Evolutionary conservation across 78 protist genomes (phyloP), one percentile per base, ranked within the genome.

Genomic region (Monocercomonoides exilis): DNA sequence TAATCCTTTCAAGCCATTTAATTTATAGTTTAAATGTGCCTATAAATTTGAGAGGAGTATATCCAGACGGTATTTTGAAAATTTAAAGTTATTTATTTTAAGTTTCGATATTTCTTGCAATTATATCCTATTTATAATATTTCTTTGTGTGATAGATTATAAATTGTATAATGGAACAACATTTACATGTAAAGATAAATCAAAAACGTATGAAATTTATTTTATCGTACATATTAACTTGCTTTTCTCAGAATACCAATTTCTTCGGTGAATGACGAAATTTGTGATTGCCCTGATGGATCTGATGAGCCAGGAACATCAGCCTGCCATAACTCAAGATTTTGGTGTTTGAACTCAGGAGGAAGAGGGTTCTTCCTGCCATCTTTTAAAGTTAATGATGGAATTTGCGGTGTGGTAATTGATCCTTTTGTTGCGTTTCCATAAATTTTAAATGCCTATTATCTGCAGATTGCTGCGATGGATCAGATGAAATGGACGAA

Each of bases 291-390:
- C 54, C 3, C 0, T 32, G 91, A 89, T 84, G 91, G 89, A 34
- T 43, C 84, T 3, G 91, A 89, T 45, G 91, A 89, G 85, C 91
- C 91, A 5, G 91, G 91, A 43, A 89, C 91, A 0, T 87, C 89
- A 1, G 91, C 91, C 1, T 89, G 91, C 89, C 2, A 45, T 0
- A 34, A 11, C 32, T 80, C 85, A 33, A 36, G 0, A 3, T 89
- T 89, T 42, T 89, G 32, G 44, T 89, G 91, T 41, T 34, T 29
- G n/a, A 86, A 86, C 45, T 0, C 0, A 45, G 90, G 90, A 32
- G 43, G 43, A 6, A 79, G 11, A 6, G 82, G 82, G 11, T 32
- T 33, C 5, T 79, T 79, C 11, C n/a, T 79, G 11, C 6, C 4
- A 38, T 79, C 82, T 6, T 79, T 41, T 4, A 6, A 21, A 79